A percentile compares a stretch with the other conserved stretches of the same genome.
Conservation (phyloP, 768 basidiomycete species). For the Daedaleopsis nitida region DNA sequence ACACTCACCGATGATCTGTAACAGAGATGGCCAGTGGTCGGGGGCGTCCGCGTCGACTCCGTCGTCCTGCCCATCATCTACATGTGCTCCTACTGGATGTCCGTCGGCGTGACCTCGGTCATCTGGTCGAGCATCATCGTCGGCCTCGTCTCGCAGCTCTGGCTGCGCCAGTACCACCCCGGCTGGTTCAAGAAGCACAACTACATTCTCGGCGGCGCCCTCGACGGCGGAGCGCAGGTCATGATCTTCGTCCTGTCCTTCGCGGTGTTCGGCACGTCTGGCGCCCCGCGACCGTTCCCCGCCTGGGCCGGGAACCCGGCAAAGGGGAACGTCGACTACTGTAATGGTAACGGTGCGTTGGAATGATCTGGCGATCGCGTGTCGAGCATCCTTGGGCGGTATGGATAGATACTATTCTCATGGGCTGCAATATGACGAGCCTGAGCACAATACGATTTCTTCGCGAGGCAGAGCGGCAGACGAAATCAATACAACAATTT, state of each 20-base stretch:
- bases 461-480: too few species aligned
- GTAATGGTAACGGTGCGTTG: conserved; percentile 59
- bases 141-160: conserved; percentile 49
- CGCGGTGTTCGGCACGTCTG: conserved; percentile 64
- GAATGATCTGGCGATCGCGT: conserved; percentile 31
- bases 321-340: conserved; percentile 56
- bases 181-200: conserved; percentile 71
- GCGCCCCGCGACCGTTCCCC: conserved; percentile 52
- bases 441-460: too few species aligned
- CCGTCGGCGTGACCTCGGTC: conserved; percentile 57
- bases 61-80: conserved; percentile 61
- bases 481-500: too few species aligned
- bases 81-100: conserved; percentile 42
- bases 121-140: conserved; percentile 44
- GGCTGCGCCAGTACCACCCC: conserved; percentile 57
- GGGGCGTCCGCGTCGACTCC: conserved; percentile 48
- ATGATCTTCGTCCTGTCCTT: conserved; percentile 68
- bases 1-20: neutral
- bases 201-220: conserved; percentile 62
- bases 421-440: too few species aligned
- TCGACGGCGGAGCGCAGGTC: conserved; percentile 67
- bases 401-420: neutral
- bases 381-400: neutral
- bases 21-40: conserved; percentile 58
- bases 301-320: conserved; percentile 57